phyloP scores from a whole-genome alignment of 768 basidiomycete genomes.

The Gloeopeniophorella convolvens region DNA sequence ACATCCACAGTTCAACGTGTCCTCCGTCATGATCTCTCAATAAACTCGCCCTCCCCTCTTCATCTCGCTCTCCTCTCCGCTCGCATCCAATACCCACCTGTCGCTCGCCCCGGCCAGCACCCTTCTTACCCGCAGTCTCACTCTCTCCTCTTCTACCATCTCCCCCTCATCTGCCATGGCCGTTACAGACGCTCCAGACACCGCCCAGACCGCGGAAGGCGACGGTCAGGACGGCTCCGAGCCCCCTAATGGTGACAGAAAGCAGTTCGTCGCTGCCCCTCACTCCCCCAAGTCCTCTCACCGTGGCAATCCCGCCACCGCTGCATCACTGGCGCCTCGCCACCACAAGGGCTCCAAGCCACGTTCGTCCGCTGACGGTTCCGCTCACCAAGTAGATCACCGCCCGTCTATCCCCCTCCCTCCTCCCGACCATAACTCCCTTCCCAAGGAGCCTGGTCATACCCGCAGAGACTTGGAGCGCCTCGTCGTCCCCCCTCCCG shows the following conservation, averaged over 20 bases:
- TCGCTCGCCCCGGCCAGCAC: constrained; percentile 18
- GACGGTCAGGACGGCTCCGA: constrained; percentile 55
- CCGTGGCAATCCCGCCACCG: constrained; percentile 8
- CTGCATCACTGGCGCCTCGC: background rate
- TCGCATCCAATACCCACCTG: constrained; percentile 17
- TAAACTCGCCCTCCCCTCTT: constrained; percentile 25
- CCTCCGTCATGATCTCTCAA: constrained; percentile 33
- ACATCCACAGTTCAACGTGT: constrained; percentile 25
- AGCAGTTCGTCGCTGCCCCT: constrained; percentile 20
- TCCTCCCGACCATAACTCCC: constrained; percentile 41
- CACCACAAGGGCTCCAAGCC: constrained; percentile 1
- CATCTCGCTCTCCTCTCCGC: constrained; percentile 19
- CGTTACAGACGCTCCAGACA: constrained; percentile 40
- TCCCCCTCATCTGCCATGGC: constrained; percentile 32
- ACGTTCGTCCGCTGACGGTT: constrained; percentile 16
- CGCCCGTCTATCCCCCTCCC: constrained; percentile 40
- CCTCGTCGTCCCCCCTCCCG: constrained; percentile 20
- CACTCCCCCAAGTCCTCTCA: background rate
- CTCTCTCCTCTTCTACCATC: constrained; percentile 22
- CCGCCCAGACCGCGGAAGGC: constrained; percentile 42
- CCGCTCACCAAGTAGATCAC: constrained; percentile 11
- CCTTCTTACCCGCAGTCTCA: constrained; percentile 16
- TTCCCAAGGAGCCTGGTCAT: constrained; percentile 45
- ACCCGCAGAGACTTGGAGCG: constrained; percentile 41
- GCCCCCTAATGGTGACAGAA: constrained; percentile 38